Evolutionary conservation across 116 monocot genomes (phyloP), one percentile per base, ranked within the genome.

Genomic region (Thalassia testudinum): DNA sequence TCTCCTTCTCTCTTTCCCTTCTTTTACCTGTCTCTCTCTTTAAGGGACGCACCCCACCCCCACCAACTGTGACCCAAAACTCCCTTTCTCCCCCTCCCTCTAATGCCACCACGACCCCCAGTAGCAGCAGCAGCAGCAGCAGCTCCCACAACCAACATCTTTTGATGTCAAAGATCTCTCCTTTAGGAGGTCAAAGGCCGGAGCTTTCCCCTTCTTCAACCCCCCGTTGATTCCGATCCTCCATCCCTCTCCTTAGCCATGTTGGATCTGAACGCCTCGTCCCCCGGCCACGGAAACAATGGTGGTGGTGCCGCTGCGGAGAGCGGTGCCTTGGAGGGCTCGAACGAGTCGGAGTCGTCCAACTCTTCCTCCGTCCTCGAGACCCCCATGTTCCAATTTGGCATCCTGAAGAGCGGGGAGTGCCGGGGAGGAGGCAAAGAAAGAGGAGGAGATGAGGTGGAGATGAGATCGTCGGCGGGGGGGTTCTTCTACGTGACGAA

Each of bases 251-350:
- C 30, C 6, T 34, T n/a, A n/a, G 30, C 30, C 30, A 62, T 76
- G 76, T 25, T 66, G 47, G 70, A 76, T 66, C 70, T 76, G 53
- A 76, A 76, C 59, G 5, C 63, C 23, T 24, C 49, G 5, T 62
- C 62, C 10, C 23, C 66, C 16, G 51, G 24, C 14, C 63, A 55
- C 37, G 49, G 15, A 0, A 16, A 29, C 14, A 63, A 53, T 53
- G 47, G 17, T 1, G 23, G 15, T 4, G 6, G 48, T 19, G 12
- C 26, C n/a, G 52, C 47, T 15, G 21, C 27, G 12, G 55, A 19
- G 14, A n/a, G 6, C 19, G 2, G 5, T 4, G 14, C 20, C 27
- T 2, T 21, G 6, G 26, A 16, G 27, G 21, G 50, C 37, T 7
- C 56, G 47, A 3, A 70, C 49, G 65, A 62, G 50, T 5, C 7